Conservation (phyloP, 139 green algal genomes). For the Pleodorina starrii region DNA sequence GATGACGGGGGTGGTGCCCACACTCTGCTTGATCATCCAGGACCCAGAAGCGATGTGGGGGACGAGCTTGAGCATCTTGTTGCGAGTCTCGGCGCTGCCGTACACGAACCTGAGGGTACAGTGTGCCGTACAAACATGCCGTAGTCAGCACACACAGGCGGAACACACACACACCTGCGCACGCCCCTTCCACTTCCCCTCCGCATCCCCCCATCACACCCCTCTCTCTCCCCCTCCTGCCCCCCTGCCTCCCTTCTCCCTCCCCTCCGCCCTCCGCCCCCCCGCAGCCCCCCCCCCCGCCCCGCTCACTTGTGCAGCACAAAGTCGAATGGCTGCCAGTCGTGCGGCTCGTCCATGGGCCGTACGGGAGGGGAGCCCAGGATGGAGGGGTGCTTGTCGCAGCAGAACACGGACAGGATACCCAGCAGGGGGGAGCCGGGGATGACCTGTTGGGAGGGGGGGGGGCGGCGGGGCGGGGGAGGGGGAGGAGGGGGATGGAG, state of each 20-base stretch:
- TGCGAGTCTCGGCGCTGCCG: constrained; percentile 54
- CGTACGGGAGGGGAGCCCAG: constrained; percentile 18
- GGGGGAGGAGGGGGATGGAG: not conserved
- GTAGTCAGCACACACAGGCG: not conserved
- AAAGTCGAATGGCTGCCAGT: constrained; percentile 65
- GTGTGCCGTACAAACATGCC: too few species aligned
- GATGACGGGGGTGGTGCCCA: constrained; percentile 69
- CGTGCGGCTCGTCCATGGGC: constrained; percentile 57
- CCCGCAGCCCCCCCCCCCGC: not conserved
- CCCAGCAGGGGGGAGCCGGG: constrained; percentile 49
- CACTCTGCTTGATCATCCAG: constrained; percentile 68
- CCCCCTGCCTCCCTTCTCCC: not conserved
- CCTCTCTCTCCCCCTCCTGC: not conserved
- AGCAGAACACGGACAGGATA: constrained; percentile 41
- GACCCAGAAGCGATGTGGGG: constrained; percentile 58
- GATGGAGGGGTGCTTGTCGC: constrained; percentile 40
- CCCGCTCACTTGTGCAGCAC: constrained; percentile 53
- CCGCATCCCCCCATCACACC: not conserved
- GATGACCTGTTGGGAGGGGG: constrained; percentile 27
- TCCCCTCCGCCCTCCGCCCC: not conserved
- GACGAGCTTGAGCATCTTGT: constrained; percentile 66
- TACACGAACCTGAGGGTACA: constrained; percentile 52
- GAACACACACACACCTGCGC: not conserved
- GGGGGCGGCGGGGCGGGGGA: not conserved
- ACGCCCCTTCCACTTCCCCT: not conserved